Base-by-base conservation (phyloP, 2,329 filamentous ascomycete genomes). In the Fusarium udum region DNA sequence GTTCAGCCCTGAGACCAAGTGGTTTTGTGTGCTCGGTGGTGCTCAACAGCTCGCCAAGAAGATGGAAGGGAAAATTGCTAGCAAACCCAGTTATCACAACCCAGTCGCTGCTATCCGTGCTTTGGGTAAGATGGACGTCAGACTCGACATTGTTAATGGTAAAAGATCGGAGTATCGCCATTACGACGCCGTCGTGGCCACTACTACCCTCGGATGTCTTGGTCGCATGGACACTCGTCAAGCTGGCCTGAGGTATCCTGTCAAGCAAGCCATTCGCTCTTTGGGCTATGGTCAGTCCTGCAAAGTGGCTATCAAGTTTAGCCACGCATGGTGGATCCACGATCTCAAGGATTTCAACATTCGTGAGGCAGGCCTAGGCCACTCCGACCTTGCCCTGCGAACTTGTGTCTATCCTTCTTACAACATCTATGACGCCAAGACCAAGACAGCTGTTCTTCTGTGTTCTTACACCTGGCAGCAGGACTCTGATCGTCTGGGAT, bases 251-350 rank as follows among this genome's bases (percentile, higher is more conserved):
- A 37, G 51, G 45, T 62, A 62, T 14, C 60, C 60, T 6, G 52
- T 62, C 4, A 68, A 69, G 22, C 66, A 69, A 28, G 64, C 66
- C 4, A 68, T 69, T 9, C 66, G 66, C 31, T 48, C 64, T 12
- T 10, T 69, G 1, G 66, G 66, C 3, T 69, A 69, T 2, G 64
- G 66, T 6, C 49, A 59, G 1, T 68, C 56, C 2, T 56, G 42
- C 20, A 69, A 69, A 15, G 64, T 69, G 3, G 66, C 48, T 3
- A 69, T 69, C 37, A 69, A 69, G 28, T 69, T 69, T 16, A 11
- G 12, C 6, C 59, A 51, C 0, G 66, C 64, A 0, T 69, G 66
- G 66, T 69, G 66, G 66, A 62, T 62, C 11, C 51, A 62, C 24
- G 51, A 62, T 37, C 64, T 68, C 3, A 56, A 62, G 26, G 39